Percentiles rank a stretch among this genome's conserved stretches.
Conservation (phyloP, 2,329 filamentous ascomycete genomes). For the Monosporascus sp. region DNA sequence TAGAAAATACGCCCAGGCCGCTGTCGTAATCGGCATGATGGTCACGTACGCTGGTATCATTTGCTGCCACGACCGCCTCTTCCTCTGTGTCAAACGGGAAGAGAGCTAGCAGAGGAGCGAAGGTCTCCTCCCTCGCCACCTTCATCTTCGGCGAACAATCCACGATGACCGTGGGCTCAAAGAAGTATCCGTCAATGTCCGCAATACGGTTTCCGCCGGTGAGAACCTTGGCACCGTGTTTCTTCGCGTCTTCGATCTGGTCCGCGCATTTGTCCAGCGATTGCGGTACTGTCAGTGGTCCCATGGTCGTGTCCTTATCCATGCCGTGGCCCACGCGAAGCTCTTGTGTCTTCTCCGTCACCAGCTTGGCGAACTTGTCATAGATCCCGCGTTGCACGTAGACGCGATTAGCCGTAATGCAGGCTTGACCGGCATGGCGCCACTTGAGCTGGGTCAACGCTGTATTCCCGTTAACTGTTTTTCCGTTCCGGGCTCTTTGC, state of each 20-base stretch:
- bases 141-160: slow-evolving; percentile 44
- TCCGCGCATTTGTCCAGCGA: slow-evolving; percentile 50
- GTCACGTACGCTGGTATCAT: slow-evolving; percentile 40
- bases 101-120: slow-evolving; percentile 53
- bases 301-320: slow-evolving; percentile 52
- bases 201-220: slow-evolving; percentile 50
- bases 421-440: slow-evolving; percentile 57
- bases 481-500: not conserved
- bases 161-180: slow-evolving; percentile 53
- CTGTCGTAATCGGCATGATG: not conserved
- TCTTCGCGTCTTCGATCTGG: slow-evolving; percentile 60
- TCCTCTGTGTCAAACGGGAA: slow-evolving; percentile 52
- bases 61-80: slow-evolving; percentile 48
- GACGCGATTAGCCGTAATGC: slow-evolving; percentile 60
- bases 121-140: slow-evolving; percentile 48
- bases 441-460: slow-evolving; percentile 32
- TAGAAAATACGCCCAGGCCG: not conserved
- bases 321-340: slow-evolving; percentile 59
- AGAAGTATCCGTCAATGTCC: slow-evolving; percentile 53
- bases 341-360: slow-evolving; percentile 45
- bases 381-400: slow-evolving; percentile 60
- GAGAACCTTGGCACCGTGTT: slow-evolving; percentile 56
- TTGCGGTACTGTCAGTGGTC: slow-evolving; percentile 52
- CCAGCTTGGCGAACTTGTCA: slow-evolving; percentile 51
- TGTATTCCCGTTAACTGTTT: not conserved